A percentile compares a stretch with the other conserved stretches of the same genome.
phyloP scores from a whole-genome alignment of 2,329 filamentous ascomycete genomes.

The Dothideomycetidae sp. region DNA sequence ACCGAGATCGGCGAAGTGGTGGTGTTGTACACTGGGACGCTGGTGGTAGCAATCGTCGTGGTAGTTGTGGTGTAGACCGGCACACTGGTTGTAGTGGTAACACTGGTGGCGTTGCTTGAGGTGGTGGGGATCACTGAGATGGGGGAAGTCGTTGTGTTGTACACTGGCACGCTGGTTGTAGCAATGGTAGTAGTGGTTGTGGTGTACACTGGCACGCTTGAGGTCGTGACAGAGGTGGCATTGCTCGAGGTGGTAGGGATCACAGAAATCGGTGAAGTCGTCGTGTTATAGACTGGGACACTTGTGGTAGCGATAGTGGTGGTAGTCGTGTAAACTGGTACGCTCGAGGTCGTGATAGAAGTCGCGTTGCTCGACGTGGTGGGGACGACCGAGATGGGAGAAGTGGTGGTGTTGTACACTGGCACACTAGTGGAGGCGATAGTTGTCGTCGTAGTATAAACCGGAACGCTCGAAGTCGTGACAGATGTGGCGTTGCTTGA shows the following conservation, averaged over 20 bases:
- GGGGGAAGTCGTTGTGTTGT: slow-evolving; percentile 1
- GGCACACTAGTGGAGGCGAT: background rate
- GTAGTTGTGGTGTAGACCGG: slow-evolving; percentile 9
- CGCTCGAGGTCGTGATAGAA: background rate
- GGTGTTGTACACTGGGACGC: slow-evolving; percentile 1
- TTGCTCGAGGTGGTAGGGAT: slow-evolving; percentile 8
- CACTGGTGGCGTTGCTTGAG: slow-evolving; percentile 7
- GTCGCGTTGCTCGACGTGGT: slow-evolving; percentile 4
- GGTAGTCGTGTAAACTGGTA: slow-evolving; percentile 10
- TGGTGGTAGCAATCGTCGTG: slow-evolving; percentile 1
- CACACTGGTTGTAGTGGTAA: slow-evolving; percentile 5
- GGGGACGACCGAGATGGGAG: slow-evolving; percentile 6
- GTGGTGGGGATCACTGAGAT: slow-evolving; percentile 5
- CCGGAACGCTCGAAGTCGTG: slow-evolving; percentile 6
- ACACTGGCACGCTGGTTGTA: too few species aligned
- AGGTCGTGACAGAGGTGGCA: slow-evolving; percentile 2
- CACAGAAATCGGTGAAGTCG: slow-evolving; percentile 1
- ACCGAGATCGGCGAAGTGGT: slow-evolving; percentile 3
- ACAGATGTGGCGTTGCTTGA: slow-evolving; percentile 1
- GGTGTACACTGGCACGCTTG: slow-evolving; percentile 9
- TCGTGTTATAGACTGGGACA: background rate
- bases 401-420: slow-evolving; percentile 1
- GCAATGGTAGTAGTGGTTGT: too few species aligned
- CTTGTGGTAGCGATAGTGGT: too few species aligned
- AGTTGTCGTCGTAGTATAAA: slow-evolving; percentile 4